These are phyloP conservation scores for Hypomontagnella monticulosa DNA, from an alignment of 495 filamentous ascomycete species.

Conservation along the genomic window DNA sequence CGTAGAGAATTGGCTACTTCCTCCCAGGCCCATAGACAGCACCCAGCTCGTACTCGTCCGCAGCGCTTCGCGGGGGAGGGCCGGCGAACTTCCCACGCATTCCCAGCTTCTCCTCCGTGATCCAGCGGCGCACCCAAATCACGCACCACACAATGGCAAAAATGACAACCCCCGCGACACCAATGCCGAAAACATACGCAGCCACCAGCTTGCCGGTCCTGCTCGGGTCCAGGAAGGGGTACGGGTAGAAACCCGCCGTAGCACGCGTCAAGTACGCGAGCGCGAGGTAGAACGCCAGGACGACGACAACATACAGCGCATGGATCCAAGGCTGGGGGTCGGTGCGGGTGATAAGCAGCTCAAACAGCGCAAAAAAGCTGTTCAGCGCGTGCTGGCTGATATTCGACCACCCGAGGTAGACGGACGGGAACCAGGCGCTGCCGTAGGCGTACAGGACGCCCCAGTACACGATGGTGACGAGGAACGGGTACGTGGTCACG, in stretches of 20 bases:
- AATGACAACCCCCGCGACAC: conserved; percentile 68
- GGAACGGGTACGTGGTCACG: conserved; percentile 73
- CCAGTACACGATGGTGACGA: conserved; percentile 75
- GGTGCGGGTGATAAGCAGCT: conserved; percentile 73
- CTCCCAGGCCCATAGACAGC: neutral
- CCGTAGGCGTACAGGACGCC: conserved; percentile 59
- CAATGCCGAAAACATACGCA: conserved; percentile 70
- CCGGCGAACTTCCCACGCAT: conserved; percentile 55
- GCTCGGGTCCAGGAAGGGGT: conserved; percentile 74
- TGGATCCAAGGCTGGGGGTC: conserved; percentile 67
- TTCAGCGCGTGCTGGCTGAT: conserved; percentile 80
- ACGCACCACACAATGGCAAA: conserved; percentile 65
- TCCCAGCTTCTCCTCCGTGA: conserved; percentile 63
- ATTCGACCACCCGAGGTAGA: conserved; percentile 72
- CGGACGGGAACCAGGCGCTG: conserved; percentile 57
- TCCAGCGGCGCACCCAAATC: conserved; percentile 56
- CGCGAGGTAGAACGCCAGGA: conserved; percentile 75
- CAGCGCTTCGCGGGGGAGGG: neutral
- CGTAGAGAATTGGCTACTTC: neutral
- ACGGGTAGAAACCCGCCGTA: conserved; percentile 77
- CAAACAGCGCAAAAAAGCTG: conserved; percentile 73
- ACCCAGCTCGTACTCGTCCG: conserved; percentile 13
- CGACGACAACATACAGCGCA: conserved; percentile 63
- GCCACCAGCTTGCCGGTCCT: conserved; percentile 55
- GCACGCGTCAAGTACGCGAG: conserved; percentile 78